These are phyloP conservation scores for Coemansia sp. DNA, from an alignment of 192 early-diverging fungal species.

Conservation along the genomic window DNA sequence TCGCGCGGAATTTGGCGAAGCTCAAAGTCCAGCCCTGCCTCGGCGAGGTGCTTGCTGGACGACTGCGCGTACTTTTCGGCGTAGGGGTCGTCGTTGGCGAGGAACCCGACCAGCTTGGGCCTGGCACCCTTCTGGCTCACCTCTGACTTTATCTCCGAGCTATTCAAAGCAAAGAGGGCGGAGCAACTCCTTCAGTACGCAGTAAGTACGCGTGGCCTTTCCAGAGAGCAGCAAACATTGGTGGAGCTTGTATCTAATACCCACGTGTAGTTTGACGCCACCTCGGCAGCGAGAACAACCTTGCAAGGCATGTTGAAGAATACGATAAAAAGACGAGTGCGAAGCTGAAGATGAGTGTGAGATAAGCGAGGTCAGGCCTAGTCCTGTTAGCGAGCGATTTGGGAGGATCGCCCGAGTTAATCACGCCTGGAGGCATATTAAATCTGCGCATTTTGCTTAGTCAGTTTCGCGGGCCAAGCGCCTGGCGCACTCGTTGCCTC, in stretches of 20 bases:
- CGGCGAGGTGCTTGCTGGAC: conserved; percentile 91
- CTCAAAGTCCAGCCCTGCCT: conserved; percentile 91
- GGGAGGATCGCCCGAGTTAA: background rate
- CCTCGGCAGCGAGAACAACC: conserved; percentile 57
- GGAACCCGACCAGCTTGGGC: conserved; percentile 88
- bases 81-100: conserved; percentile 95
- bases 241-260: conserved; percentile 9
- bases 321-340: conserved; percentile 7
- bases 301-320: conserved; percentile 56
- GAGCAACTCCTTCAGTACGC: background rate
- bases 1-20: conserved; percentile 80
- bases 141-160: conserved; percentile 53
- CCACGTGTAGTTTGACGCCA: conserved; percentile 58
- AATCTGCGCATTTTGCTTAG: background rate
- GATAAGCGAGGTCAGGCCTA: conserved; percentile 2
- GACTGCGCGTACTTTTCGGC: conserved; percentile 94
- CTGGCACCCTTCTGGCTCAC: conserved; percentile 64
- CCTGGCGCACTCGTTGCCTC: background rate
- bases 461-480: too few species aligned
- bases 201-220: background rate
- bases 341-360: background rate
- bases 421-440: background rate
- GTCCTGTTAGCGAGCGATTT: background rate
- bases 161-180: conserved; percentile 1
- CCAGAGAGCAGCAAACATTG: background rate